These are phyloP conservation scores for Lepiota subincarnata DNA, from an alignment of 768 basidiomycete species.

Conservation along the genomic window DNA sequence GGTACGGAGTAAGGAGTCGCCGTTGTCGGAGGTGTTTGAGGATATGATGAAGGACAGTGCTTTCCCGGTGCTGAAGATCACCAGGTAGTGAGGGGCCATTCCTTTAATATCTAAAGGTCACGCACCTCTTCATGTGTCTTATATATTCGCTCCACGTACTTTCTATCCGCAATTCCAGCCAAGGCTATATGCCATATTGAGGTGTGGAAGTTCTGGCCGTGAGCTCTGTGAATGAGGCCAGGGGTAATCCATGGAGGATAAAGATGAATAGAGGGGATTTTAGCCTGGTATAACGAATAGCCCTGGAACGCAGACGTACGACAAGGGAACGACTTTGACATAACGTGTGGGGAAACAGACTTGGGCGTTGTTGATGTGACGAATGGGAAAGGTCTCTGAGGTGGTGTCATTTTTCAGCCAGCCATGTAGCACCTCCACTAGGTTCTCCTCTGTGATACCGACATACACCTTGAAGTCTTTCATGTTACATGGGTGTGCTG, in stretches of 20 bases:
- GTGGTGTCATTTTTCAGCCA: constrained; percentile 62
- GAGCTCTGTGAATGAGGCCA: constrained; percentile 43
- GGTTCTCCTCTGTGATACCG: constrained; percentile 58
- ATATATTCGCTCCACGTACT: constrained; percentile 52
- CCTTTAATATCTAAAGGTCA: background rate
- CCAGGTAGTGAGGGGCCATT: constrained; percentile 1
- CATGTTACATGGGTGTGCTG: constrained; percentile 83
- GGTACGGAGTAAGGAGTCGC: constrained; percentile 63
- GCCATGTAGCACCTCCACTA: constrained; percentile 63
- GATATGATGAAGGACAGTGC: constrained; percentile 58
- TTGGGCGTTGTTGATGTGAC: constrained; percentile 51
- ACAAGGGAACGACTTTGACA: constrained; percentile 71
- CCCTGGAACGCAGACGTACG: constrained; percentile 39
- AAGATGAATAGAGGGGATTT: background rate
- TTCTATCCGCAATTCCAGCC: constrained; percentile 52
- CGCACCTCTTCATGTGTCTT: constrained; percentile 60
- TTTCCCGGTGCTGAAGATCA: constrained; percentile 57
- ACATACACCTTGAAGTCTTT: constrained; percentile 75
- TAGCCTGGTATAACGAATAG: background rate
- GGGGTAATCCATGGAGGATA: background rate
- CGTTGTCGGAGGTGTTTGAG: constrained; percentile 77
- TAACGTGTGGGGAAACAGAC: constrained; percentile 61
- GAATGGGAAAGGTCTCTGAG: constrained; percentile 61
- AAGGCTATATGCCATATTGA: constrained; percentile 76
- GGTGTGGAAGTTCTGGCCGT: constrained; percentile 69